A percentile compares a stretch with the other conserved stretches of the same genome.
Conservation (phyloP, 768 basidiomycete genomes). For the Amanita muscaria region DNA sequence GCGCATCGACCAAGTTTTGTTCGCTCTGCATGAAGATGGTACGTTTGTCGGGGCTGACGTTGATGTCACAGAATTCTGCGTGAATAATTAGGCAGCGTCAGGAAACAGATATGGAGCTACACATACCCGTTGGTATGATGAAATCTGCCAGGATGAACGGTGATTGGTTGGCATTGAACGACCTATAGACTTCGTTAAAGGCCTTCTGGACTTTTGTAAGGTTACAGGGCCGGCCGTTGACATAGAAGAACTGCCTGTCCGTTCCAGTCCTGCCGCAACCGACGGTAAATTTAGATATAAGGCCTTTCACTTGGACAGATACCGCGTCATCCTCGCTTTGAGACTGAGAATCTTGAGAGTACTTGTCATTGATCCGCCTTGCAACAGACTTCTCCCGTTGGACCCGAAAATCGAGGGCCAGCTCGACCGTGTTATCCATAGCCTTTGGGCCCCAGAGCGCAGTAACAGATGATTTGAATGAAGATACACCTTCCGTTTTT, state of each 20-base stretch:
- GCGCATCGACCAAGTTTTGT: slow-evolving; percentile 59
- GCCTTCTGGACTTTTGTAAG: slow-evolving; percentile 76
- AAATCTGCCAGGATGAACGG: slow-evolving; percentile 85
- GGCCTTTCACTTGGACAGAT: slow-evolving; percentile 55
- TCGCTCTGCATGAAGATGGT: slow-evolving; percentile 90
- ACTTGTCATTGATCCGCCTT: slow-evolving; percentile 26
- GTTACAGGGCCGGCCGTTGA: slow-evolving; percentile 87
- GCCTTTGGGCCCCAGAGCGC: slow-evolving; percentile 83
- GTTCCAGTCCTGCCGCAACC: slow-evolving; percentile 69
- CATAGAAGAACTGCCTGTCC: slow-evolving; percentile 87
- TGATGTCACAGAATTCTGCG: slow-evolving; percentile 79
- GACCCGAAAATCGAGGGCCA: slow-evolving; percentile 64
- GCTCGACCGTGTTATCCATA: slow-evolving; percentile 63
- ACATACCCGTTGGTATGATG: slow-evolving; percentile 66
- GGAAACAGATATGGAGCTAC: neutral
- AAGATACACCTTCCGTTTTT: slow-evolving; percentile 59
- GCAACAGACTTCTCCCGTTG: slow-evolving; percentile 49
- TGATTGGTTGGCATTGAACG: slow-evolving; percentile 62
- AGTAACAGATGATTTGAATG: slow-evolving; percentile 53
- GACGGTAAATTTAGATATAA: slow-evolving; percentile 75
- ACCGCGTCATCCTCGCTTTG: slow-evolving; percentile 18
- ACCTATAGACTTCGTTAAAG: slow-evolving; percentile 87
- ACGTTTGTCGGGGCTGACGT: slow-evolving; percentile 95
- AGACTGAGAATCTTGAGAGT: neutral
- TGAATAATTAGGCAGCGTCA: neutral